Base-by-base conservation (phyloP, 306 rosid genomes). In the Gynostemma pentaphyllum region DNA sequence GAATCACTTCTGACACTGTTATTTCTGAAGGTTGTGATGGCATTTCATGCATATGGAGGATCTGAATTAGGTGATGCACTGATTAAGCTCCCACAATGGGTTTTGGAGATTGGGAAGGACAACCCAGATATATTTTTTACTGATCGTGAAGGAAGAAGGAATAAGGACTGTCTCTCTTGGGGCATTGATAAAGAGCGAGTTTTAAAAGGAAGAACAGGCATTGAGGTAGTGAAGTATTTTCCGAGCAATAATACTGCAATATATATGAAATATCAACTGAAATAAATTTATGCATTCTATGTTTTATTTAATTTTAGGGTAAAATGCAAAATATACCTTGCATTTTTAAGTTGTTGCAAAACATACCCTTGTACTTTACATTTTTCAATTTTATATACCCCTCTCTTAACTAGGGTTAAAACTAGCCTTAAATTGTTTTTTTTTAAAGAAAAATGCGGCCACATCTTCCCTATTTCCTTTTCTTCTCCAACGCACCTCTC, bases 111-210 rank as follows among this genome's bases (percentile, higher is more conserved):
- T 67, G 96, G 99, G 72, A 86, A 86, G 77, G 90, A 78, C 70
- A 86, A 88, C 60, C 88, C 60, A 63, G 96, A 92, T 74, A 88
- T 92, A 80, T 92, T 84, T 83, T 92, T 92, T 79, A 88, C 94
- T 14, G 99, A 92, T 75, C 87, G 95, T 65, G 95, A 88, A 79
- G 99, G 99, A 68, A 81, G 85, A 84, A 92, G 96, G 74, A 92
- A 86, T 68, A 79, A 89, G 22, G 96, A 92, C 73, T 92, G 94
- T 69, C 82, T 88, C 46, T 88, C 99, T 50, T 88, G 94, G 96
- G 99, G 99, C 46, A 63, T 84, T 66, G 99, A 92, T 73, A 88
- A 84, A 84, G 99, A 88, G 68, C 72, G 99, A 47, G 94, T 88
- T 81, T 78, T 92, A 44, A 86, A 76, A 59, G 99, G 99, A 70